Base-by-base conservation (phyloP, 192 early-diverging fungal species). In the Coemansia sp. region DNA sequence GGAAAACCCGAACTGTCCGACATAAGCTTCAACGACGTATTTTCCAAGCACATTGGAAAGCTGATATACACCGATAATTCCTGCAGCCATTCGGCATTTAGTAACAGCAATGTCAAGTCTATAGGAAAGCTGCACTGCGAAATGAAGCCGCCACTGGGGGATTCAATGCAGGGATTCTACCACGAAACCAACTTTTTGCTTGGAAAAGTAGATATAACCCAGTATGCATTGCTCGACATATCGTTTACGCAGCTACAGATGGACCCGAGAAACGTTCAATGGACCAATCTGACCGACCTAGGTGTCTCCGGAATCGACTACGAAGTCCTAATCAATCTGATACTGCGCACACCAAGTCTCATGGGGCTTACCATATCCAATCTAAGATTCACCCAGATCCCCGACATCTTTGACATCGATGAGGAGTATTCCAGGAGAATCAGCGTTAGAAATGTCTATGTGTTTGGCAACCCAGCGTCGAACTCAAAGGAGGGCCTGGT, bases 161-260 rank as follows among this genome's bases (percentile, higher is more conserved):
- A 54, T 4, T 6, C 52, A 27, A 19, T 19, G 14, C 13, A 54
- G 4, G 52, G 52, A 3, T 29, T 54, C 52, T 54, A 54, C 27
- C 25, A 29, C 27, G 25, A 29, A 14, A 54, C 52, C 25, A 54
- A 54, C 52, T 29, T n/a, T 29, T 29, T 54, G 52, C 28, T 54
- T 11, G 52, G 27, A 11, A 54, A 29, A 20, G 14, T 54, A 18
- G 28, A 25, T 8, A 54, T 25, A 4, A 54, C 25, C 11, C 27
- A 10, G 52, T 29, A 29, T 54, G 25, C 52, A 11, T 54, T 29
- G 4, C 28, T 54, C 28, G 52, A 29, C 14, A 28, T 54, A 3
- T 25, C 25, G 5, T n/a, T 54, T 30, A 19, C 6, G 3, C 10
- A n/a, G 16, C 28, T 54, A 2, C 52, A 29, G 52, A 16, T 54